Evolutionary conservation across 2,329 filamentous ascomycete genomes (phyloP).

Genomic region (Trichophyton verrucosum): DNA sequence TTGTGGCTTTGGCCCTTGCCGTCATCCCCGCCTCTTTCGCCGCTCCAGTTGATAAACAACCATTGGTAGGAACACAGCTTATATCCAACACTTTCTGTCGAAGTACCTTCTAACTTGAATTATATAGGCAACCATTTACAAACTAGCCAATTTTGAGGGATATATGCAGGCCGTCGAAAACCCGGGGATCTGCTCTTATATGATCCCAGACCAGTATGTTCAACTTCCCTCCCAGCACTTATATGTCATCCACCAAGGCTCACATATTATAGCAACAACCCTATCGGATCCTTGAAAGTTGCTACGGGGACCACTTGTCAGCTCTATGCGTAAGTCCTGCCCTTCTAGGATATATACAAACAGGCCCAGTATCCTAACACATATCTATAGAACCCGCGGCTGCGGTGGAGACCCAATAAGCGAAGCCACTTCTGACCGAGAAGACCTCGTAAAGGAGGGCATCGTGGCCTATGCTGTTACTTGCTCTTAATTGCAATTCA

Average conservation of each 20-base stretch:
- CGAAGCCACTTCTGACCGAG: neutral
- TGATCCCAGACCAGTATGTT: neutral
- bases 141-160: conserved; percentile 1
- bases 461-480: neutral
- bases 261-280: neutral
- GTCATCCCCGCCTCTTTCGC: neutral
- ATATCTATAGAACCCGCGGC: neutral
- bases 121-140: neutral
- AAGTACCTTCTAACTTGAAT: neutral
- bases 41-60: neutral
- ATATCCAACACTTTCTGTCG: too few species aligned
- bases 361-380: neutral
- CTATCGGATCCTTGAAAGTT: neutral
- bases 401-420: neutral
- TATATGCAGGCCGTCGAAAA: neutral
- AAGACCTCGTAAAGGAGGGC: neutral
- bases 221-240: neutral
- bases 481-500: neutral
- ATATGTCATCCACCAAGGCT: too few species aligned
- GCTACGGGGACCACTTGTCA: neutral
- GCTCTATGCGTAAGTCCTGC: neutral
- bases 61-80: neutral
- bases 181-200: neutral
- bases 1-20: conserved; percentile 1
- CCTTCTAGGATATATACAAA: neutral